These are phyloP conservation scores for Aristolochia contorta DNA, from an alignment of 164 flowering plant species.

Conservation along the genomic window DNA sequence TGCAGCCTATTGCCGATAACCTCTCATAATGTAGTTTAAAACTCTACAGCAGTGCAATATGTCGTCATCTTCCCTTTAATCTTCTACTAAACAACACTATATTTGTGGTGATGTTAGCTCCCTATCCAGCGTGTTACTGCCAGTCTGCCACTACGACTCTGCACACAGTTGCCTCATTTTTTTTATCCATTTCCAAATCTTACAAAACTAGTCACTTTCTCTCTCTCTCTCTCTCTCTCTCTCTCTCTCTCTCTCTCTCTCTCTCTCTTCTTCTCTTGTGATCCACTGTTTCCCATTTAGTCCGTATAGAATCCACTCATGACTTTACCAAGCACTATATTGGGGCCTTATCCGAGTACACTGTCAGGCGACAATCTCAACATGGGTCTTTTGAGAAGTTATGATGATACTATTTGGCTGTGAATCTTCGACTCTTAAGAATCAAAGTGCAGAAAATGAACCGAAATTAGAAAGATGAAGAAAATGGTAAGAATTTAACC, in stretches of 20 bases:
- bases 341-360: too few species aligned
- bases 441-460: neutral
- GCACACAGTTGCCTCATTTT: too few species aligned
- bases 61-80: neutral
- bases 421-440: neutral
- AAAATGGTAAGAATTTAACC: neutral
- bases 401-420: neutral
- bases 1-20: slow-evolving; percentile 1
- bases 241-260: too few species aligned
- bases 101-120: slow-evolving; percentile 1
- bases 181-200: too few species aligned
- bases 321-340: too few species aligned
- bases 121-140: neutral
- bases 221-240: too few species aligned
- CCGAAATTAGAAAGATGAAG: neutral
- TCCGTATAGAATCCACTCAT: too few species aligned
- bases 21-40: neutral
- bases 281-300: too few species aligned
- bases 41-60: slow-evolving; percentile 1
- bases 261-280: too few species aligned
- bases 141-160: too few species aligned
- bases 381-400: neutral
- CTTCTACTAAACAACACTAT: neutral
- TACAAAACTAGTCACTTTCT: neutral
- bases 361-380: too few species aligned